A percentile compares a stretch with the other conserved stretches of the same genome.
Conservation (phyloP, 2,329 filamentous ascomycete genomes). For the Pseudocercospora eumusae region DNA sequence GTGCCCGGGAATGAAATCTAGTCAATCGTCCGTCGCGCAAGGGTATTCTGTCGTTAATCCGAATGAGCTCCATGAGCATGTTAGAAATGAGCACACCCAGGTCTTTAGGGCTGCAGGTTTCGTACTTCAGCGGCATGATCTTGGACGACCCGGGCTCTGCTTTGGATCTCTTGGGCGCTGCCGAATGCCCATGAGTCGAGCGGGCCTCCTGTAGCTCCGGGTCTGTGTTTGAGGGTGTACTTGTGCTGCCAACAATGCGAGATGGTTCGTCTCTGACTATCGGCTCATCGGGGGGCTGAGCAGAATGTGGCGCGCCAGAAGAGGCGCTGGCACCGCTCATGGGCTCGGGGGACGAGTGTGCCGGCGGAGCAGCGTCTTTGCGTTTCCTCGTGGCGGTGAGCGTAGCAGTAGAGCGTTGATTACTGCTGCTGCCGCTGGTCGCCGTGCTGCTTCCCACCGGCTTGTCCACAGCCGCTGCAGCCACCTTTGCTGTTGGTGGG, state of each 20-base stretch:
- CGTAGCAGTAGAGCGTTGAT: background rate
- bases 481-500: slow-evolving; percentile 45
- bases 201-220: slow-evolving; percentile 34
- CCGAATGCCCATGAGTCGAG: slow-evolving; percentile 36
- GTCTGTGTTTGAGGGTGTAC: slow-evolving; percentile 14
- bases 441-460: slow-evolving; percentile 20
- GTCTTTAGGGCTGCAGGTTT: slow-evolving; percentile 78
- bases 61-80: slow-evolving; percentile 93
- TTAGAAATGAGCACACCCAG: slow-evolving; percentile 88
- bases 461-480: slow-evolving; percentile 27
- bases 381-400: slow-evolving; percentile 30
- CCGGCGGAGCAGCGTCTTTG: slow-evolving; percentile 28
- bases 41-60: slow-evolving; percentile 85
- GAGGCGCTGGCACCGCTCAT: slow-evolving; percentile 28
- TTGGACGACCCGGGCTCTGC: slow-evolving; percentile 52
- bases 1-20: slow-evolving; percentile 79
- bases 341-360: slow-evolving; percentile 24
- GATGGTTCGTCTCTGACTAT: slow-evolving; percentile 18
- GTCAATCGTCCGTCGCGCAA: slow-evolving; percentile 84
- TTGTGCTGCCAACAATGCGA: slow-evolving; percentile 12
- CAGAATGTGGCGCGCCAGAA: slow-evolving; percentile 24
- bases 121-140: slow-evolving; percentile 72
- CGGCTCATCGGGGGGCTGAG: slow-evolving; percentile 20
- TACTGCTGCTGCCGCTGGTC: slow-evolving; percentile 6
- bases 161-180: slow-evolving; percentile 50